phyloP scores from a whole-genome alignment of 2,329 filamentous ascomycete genomes.

The Penicillium sp. region DNA sequence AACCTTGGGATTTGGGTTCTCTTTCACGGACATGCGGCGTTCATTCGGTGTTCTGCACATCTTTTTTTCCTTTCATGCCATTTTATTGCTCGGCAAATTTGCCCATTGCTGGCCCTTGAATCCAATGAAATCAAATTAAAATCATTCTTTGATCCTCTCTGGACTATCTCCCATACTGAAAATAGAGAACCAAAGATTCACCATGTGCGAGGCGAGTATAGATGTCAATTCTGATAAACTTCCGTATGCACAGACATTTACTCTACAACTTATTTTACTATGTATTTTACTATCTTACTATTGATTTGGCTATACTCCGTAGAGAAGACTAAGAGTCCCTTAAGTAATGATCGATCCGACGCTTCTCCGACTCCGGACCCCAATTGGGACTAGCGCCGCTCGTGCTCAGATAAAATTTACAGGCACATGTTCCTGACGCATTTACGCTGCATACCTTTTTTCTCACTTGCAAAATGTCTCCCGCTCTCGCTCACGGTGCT shows the following conservation, averaged over 20 bases:
- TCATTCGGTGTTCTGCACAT: constrained; percentile 24
- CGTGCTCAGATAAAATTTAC: constrained; percentile 25
- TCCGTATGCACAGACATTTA: neutral
- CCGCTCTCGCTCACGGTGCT: constrained; percentile 42
- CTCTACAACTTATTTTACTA: neutral
- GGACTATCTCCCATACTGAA: neutral
- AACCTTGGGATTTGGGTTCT: constrained; percentile 11
- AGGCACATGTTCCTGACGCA: constrained; percentile 19
- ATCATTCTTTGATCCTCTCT: neutral
- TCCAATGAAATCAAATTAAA: neutral
- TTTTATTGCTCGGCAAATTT: constrained; percentile 16
- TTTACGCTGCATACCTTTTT: constrained; percentile 11
- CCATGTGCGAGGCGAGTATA: neutral
- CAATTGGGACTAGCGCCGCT: constrained; percentile 23
- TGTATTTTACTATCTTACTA: too few species aligned
- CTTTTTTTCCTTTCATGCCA: constrained; percentile 2
- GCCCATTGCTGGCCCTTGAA: constrained; percentile 15
- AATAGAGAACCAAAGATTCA: neutral
- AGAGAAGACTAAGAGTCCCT: too few species aligned
- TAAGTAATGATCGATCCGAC: neutral
- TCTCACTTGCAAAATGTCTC: constrained; percentile 54
- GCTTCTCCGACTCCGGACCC: constrained; percentile 25
- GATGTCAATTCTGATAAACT: neutral
- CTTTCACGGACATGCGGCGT: constrained; percentile 21
- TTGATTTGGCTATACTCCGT: too few species aligned